Conservation (phyloP, 164 flowering plant genomes). For the Berberis vulgaris region DNA sequence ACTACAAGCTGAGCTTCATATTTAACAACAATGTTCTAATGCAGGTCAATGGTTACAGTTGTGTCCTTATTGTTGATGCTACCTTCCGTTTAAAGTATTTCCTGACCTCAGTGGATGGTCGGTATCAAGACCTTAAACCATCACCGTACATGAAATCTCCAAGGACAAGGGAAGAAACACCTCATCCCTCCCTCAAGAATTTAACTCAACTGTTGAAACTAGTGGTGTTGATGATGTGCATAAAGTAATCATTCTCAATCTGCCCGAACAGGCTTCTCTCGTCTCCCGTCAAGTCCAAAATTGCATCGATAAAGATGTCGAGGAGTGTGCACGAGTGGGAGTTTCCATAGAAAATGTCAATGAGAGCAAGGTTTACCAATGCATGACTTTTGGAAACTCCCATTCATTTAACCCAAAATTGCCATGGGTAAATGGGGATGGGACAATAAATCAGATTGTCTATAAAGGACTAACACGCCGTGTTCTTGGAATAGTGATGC, state of each 20-base stretch:
- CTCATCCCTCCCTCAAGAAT: constrained; percentile 11
- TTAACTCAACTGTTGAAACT: constrained; percentile 11
- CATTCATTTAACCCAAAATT: constrained; percentile 45
- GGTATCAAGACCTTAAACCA: constrained; percentile 12
- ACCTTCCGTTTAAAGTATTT: constrained; percentile 64
- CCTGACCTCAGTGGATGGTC: constrained; percentile 31
- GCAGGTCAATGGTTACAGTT: constrained; percentile 76
- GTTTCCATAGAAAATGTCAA: neutral
- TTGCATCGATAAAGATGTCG: constrained; percentile 1
- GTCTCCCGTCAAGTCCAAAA: constrained; percentile 14
- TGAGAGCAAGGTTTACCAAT: neutral
- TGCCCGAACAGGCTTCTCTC: constrained; percentile 33
- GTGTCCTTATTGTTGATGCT: constrained; percentile 59
- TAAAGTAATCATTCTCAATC: constrained; percentile 63
- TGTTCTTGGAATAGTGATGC: constrained; percentile 79
- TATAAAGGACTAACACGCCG: constrained; percentile 72
- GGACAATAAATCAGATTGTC: constrained; percentile 52
- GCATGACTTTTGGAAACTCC: constrained; percentile 9
- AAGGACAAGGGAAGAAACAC: constrained; percentile 9
- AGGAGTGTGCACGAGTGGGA: neutral
- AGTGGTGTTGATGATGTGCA: constrained; percentile 33
- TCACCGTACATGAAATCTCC: constrained; percentile 10
- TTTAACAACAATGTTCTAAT: constrained; percentile 12
- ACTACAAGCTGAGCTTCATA: neutral
- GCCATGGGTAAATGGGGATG: constrained; percentile 97